Evolutionary conservation across 805 yeast species (phyloP).

Genomic region (Candida berthetii): DNA sequence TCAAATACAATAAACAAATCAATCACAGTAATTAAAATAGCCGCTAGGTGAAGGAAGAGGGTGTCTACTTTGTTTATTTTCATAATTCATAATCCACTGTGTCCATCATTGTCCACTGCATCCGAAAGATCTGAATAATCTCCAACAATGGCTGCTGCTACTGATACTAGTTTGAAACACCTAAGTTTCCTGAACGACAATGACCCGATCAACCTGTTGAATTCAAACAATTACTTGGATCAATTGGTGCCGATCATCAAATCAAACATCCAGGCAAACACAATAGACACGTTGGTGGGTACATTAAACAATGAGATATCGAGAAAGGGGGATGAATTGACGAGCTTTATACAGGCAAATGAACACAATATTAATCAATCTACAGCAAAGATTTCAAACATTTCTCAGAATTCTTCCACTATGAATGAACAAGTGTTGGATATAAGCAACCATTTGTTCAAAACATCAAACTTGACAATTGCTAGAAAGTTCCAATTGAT

Average conservation of each 20-base stretch:
- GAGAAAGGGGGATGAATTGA: conserved; percentile 58
- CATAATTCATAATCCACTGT: too few species aligned
- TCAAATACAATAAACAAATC: too few species aligned
- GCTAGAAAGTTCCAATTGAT: conserved; percentile 54
- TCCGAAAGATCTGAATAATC: too few species aligned
- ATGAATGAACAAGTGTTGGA: conserved; percentile 49
- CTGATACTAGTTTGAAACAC: conserved; percentile 1
- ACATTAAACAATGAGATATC: conserved; percentile 51
- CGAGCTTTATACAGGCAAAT: conserved; percentile 52
- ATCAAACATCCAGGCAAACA: conserved; percentile 48
- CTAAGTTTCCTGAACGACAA: conserved; percentile 14
- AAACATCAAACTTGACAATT: conserved; percentile 61
- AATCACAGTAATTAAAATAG: too few species aligned
- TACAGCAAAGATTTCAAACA: conserved; percentile 54
- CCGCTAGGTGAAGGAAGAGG: too few species aligned
- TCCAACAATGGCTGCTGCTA: not conserved
- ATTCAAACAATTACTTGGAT: conserved; percentile 67
- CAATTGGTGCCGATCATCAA: conserved; percentile 73
- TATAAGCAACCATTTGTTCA: conserved; percentile 52
- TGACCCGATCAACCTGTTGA: conserved; percentile 18
- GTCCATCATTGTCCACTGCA: too few species aligned
- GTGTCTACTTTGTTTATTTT: too few species aligned
- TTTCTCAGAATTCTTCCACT: conserved; percentile 49
- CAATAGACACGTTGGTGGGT: conserved; percentile 49
- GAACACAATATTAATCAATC: conserved; percentile 52